Conservation (phyloP, 192 early-diverging fungal genomes). For the Backusella luteola region DNA sequence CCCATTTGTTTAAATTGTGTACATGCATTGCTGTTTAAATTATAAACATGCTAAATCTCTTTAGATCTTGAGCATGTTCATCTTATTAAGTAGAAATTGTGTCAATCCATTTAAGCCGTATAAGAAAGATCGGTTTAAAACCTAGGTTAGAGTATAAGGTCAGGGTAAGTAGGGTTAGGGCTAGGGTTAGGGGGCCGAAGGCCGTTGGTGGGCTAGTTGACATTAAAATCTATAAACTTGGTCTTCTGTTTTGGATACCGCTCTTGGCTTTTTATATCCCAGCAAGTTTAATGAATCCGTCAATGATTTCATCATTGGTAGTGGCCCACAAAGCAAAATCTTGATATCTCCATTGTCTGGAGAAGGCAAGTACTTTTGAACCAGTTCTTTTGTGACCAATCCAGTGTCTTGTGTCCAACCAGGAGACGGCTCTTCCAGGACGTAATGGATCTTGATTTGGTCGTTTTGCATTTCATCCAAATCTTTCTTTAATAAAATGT, state of each 20-base stretch:
- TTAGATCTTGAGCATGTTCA: too few species aligned
- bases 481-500: neutral
- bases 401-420: neutral
- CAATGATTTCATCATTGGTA: slow-evolving; percentile 65
- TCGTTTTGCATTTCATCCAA: neutral
- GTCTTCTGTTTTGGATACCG: slow-evolving; percentile 26
- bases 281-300: slow-evolving; percentile 31
- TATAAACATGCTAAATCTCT: too few species aligned
- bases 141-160: too few species aligned
- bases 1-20: too few species aligned
- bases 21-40: too few species aligned
- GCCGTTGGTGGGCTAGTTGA: neutral
- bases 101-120: too few species aligned
- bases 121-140: too few species aligned
- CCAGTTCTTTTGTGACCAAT: neutral
- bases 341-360: slow-evolving; percentile 61
- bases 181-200: too few species aligned
- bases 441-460: neutral
- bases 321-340: slow-evolving; percentile 87
- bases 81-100: too few species aligned
- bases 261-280: slow-evolving; percentile 24
- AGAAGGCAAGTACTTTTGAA: neutral
- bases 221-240: slow-evolving; percentile 26
- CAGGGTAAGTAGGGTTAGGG: too few species aligned
- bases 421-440: neutral